Evolutionary conservation across 768 basidiomycete species (phyloP).

Genomic region (Kwoniella newhampshirensis): DNA sequence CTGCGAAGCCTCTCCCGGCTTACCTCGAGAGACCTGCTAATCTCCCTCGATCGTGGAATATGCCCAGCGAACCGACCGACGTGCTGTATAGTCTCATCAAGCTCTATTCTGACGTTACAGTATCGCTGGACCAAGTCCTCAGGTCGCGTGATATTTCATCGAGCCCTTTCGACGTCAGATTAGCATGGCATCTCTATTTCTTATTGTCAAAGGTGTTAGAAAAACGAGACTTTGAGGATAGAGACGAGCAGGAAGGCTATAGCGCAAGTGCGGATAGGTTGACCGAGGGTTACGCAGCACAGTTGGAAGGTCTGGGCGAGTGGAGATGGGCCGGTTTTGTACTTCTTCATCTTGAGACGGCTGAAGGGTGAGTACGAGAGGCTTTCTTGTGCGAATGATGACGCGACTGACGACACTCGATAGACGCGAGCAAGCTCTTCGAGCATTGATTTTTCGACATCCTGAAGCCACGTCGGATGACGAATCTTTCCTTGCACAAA

Average conservation of each 20-base stretch:
- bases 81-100: constrained; percentile 78
- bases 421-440: constrained; percentile 80
- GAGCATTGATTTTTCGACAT: constrained; percentile 70
- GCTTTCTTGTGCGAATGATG: background rate
- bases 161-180: constrained; percentile 73
- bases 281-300: constrained; percentile 78
- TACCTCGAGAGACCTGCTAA: constrained; percentile 38
- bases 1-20: constrained; percentile 47
- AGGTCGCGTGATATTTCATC: constrained; percentile 71
- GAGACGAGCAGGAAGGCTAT: constrained; percentile 64
- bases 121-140: constrained; percentile 67
- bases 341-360: constrained; percentile 78
- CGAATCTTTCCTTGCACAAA: constrained; percentile 58
- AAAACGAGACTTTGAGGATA: constrained; percentile 83
- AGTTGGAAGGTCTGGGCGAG: constrained; percentile 76
- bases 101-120: constrained; percentile 68
- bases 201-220: constrained; percentile 79
- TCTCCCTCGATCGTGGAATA: constrained; percentile 21
- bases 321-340: constrained; percentile 87
- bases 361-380: constrained; percentile 66
- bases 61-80: constrained; percentile 57
- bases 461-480: constrained; percentile 38
- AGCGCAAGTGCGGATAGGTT: constrained; percentile 80
- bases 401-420: constrained; percentile 6
- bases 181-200: constrained; percentile 91